Percentiles rank a stretch among this genome's conserved stretches.
Evolutionary conservation across 2,329 filamentous ascomycete genomes (phyloP).

Genomic region (Fonsecaea pedrosoi): DNA sequence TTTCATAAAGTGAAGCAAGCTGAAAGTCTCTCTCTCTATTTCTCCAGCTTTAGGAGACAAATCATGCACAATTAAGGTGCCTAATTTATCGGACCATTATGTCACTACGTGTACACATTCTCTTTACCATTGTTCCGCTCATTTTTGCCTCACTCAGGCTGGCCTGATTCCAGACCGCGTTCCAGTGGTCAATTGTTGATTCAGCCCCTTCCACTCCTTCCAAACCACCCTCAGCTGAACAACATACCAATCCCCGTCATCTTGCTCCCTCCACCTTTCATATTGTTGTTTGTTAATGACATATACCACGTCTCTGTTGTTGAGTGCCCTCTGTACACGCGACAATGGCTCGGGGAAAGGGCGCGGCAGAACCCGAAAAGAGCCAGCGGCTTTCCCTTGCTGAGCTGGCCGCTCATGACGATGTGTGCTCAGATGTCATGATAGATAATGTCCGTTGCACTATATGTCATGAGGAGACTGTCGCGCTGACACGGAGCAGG

Average conservation of each 20-base stretch:
- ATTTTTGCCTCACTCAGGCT: slow-evolving; percentile 26
- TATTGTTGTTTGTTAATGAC: not conserved
- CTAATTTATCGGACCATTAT: slow-evolving; percentile 31
- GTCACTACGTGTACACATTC: slow-evolving; percentile 31
- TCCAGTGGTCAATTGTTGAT: slow-evolving; percentile 15
- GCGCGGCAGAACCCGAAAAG: slow-evolving; percentile 33
- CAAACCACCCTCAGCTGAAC: slow-evolving; percentile 3
- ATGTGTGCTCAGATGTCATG: slow-evolving; percentile 91
- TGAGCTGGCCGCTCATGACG: slow-evolving; percentile 91
- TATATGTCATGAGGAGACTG: slow-evolving; percentile 24
- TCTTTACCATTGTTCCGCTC: slow-evolving; percentile 24
- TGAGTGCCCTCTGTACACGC: slow-evolving; percentile 16
- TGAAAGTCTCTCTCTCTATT: slow-evolving; percentile 22
- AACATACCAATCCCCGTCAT: slow-evolving; percentile 1
- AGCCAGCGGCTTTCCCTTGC: slow-evolving; percentile 79
- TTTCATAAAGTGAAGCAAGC: slow-evolving; percentile 25
- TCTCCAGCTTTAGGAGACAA: slow-evolving; percentile 10
- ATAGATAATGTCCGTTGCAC: slow-evolving; percentile 81
- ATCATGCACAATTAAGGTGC: slow-evolving; percentile 14
- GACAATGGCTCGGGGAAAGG: slow-evolving; percentile 37
- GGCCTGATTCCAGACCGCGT: slow-evolving; percentile 35
- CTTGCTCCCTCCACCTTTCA: not conserved
- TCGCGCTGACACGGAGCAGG: slow-evolving; percentile 58
- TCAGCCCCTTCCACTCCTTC: slow-evolving; percentile 35
- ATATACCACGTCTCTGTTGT: slow-evolving; percentile 3